These are phyloP conservation scores for Pseudogymnoascus verrucosus DNA, from an alignment of 2,329 filamentous ascomycete species.

Conservation along the genomic window DNA sequence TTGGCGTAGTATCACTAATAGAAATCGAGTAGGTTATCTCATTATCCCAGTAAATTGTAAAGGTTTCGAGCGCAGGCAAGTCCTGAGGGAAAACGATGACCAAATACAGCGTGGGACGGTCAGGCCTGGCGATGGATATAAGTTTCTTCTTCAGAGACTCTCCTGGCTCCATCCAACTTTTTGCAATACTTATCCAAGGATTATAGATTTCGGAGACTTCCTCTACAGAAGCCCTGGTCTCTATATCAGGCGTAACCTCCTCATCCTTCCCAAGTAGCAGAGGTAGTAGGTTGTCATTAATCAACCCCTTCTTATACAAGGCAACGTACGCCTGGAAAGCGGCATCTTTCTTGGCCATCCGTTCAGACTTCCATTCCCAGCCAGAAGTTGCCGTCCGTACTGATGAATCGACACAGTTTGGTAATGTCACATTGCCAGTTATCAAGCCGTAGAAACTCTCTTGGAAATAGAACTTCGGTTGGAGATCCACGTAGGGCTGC, in stretches of 20 bases:
- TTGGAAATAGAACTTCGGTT: slow-evolving; percentile 59
- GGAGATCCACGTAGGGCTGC: slow-evolving; percentile 51
- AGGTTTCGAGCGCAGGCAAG: slow-evolving; percentile 16
- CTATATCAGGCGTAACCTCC: slow-evolving; percentile 30
- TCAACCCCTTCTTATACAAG: slow-evolving; percentile 60
- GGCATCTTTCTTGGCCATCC: slow-evolving; percentile 68
- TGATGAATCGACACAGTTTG: slow-evolving; percentile 56
- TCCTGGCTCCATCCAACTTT: slow-evolving; percentile 19
- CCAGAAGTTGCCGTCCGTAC: slow-evolving; percentile 47
- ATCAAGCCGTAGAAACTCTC: slow-evolving; percentile 29
- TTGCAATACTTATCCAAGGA: slow-evolving; percentile 32
- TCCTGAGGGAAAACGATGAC: slow-evolving; percentile 17
- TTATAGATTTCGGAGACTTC: slow-evolving; percentile 27
- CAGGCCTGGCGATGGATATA: background rate
- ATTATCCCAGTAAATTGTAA: slow-evolving; percentile 24
- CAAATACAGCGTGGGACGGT: background rate
- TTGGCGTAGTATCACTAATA: background rate
- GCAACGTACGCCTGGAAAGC: slow-evolving; percentile 71
- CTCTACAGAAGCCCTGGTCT: slow-evolving; percentile 25
- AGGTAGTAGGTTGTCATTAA: slow-evolving; percentile 75
- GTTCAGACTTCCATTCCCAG: slow-evolving; percentile 60
- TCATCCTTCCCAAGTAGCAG: slow-evolving; percentile 35
- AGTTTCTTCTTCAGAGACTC: background rate
- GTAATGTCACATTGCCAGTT: slow-evolving; percentile 60
- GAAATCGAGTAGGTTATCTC: slow-evolving; percentile 13